Conservation (phyloP, 1,284 basidiomycete genomes). For the Ganoderma multipileum region DNA sequence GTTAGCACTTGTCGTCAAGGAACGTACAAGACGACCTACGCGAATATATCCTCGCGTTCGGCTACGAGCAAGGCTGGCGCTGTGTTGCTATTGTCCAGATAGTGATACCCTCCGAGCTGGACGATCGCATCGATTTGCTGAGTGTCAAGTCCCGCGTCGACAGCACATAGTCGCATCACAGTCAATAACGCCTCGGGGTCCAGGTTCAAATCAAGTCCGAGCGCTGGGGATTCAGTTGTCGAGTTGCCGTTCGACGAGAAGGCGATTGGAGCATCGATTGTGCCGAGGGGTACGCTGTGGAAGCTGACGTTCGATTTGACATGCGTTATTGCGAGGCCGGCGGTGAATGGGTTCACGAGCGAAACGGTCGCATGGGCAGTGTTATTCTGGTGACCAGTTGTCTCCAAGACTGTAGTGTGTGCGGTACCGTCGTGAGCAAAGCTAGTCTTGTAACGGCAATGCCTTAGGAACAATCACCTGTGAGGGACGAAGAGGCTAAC, state of each 20-base stretch:
- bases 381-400: conserved; percentile 73
- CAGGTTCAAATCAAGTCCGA: conserved; percentile 74
- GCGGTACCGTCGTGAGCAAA: not conserved
- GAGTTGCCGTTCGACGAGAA: conserved; percentile 63
- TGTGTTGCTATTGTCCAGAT: conserved; percentile 51
- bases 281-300: conserved; percentile 70
- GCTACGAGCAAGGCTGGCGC: conserved; percentile 8
- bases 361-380: conserved; percentile 71
- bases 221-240: conserved; percentile 63
- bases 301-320: conserved; percentile 71
- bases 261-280: conserved; percentile 62
- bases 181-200: conserved; percentile 78
- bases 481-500: conserved; percentile 61
- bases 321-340: conserved; percentile 64
- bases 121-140: conserved; percentile 76
- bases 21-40: conserved; percentile 44
- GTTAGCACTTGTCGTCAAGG: not conserved
- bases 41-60: conserved; percentile 56
- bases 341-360: conserved; percentile 75
- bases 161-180: conserved; percentile 69
- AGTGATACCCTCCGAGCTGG: conserved; percentile 69
- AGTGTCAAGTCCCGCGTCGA: conserved; percentile 67
- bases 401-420: conserved; percentile 56
- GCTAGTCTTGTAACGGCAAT: no score
- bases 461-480: conserved; percentile 45